These are phyloP conservation scores for Pythium pyrilobum DNA, from an alignment of 352 stramenopile genomes.

Conservation along the genomic window DNA sequence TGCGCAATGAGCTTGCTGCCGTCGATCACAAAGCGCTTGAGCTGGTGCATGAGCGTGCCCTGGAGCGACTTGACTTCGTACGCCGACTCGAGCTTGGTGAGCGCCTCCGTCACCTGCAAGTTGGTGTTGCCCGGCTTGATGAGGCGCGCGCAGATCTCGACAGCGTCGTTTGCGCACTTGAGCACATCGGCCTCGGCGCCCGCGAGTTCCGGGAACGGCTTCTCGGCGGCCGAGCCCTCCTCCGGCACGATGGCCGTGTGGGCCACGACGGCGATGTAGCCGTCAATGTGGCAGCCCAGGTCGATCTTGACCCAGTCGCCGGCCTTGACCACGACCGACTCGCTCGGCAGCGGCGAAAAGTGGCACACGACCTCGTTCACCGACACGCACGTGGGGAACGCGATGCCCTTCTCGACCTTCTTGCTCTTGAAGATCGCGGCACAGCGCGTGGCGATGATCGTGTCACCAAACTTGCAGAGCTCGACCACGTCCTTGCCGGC, in stretches of 20 bases:
- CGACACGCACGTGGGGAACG: constrained; percentile 98
- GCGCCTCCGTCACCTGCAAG: constrained; percentile 91
- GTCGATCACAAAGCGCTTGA: constrained; percentile 98
- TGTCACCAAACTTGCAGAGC: constrained; percentile 91
- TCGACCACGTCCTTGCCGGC: constrained; percentile 94
- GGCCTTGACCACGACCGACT: constrained; percentile 72
- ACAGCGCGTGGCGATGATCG: constrained; percentile 78
- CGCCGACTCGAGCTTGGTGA: constrained; percentile 92
- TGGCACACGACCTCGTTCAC: constrained; percentile 99
- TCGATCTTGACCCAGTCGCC: constrained; percentile 93
- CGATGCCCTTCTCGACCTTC: constrained; percentile 97
- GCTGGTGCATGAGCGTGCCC: constrained; percentile 99
- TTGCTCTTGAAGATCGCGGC: constrained; percentile 96
- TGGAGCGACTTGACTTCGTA: constrained; percentile 98
- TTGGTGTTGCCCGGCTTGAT: constrained; percentile 98
- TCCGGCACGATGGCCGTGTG: constrained; percentile 96
- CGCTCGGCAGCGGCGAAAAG: constrained; percentile 92
- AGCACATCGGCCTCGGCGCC: constrained; percentile 93
- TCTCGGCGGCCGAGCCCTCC: constrained; percentile 54
- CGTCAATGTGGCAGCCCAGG: constrained; percentile 99
- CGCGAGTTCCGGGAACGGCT: constrained; percentile 49
- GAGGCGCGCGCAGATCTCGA: constrained; percentile 94
- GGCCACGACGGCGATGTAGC: constrained; percentile 98
- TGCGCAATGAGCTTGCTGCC: constrained; percentile 96
- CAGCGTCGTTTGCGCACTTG: constrained; percentile 95